Evolutionary conservation across 2,329 filamentous ascomycete genomes (phyloP), one percentile per base, ranked within the genome.

Genomic region (Furcasterigmium furcatum): DNA sequence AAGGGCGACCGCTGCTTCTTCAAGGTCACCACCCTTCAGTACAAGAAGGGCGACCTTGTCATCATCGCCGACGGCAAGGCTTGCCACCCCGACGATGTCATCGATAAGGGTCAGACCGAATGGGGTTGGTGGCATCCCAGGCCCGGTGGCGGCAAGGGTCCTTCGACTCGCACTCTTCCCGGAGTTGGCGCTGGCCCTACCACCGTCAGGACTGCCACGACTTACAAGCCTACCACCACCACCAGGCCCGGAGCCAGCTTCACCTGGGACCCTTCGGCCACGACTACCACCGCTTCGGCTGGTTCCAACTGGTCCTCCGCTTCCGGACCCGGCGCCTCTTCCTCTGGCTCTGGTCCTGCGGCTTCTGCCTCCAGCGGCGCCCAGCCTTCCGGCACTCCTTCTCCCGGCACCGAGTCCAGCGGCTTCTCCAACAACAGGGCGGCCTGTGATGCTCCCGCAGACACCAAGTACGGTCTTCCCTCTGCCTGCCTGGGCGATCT

Each of bases 1-100:
- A 48, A 50, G 9, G 55, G 54, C 21, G 54, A 64, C 19, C 48
- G 62, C 14, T 63, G 61, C 52, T 65, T 56, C 42, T 63, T 63
- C 46, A 47, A 55, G 16, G 57, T 54, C 30, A 52, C 44, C 6
- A 43, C 41, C 9, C 22, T 62, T 3, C 45, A 48, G 2, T 48
- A 52, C 20, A 41, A 57, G 6, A 38, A 44, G 7, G 29, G 51
- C 4, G 44, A 50, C 1, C 44, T 52, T 1, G 43, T 43, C 2
- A 45, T 59, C 20, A 22, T 54, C 20, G 59, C 55, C 5, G 34
- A 20, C 4, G 58, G 57, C 25, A 47, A 45, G 21, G n/a, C 55
- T 5, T 45, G 39, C 18, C 50, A 53, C 32, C 55, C 57, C 6
- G 52, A 56, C 9, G 50, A 56, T 10, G 25, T 61, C 19, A 55